Evolutionary conservation across 345 rosid genomes (phyloP).

Genomic region (Viola odorata): DNA sequence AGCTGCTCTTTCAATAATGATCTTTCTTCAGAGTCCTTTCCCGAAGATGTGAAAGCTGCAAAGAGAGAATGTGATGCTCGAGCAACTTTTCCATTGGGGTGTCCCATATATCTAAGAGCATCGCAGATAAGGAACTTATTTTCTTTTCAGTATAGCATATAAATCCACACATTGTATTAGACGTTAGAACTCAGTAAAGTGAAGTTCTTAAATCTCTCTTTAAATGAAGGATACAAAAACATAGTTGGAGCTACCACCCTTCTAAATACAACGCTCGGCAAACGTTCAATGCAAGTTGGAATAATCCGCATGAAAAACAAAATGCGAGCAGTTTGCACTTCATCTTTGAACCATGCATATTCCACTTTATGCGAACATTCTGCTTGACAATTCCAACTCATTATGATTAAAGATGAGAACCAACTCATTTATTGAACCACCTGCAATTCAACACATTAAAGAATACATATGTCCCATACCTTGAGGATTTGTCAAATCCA

Average conservation of each 20-base stretch:
- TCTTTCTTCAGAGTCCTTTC: constrained; percentile 51
- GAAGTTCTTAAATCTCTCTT: neutral
- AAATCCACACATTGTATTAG: too few relatives aligned
- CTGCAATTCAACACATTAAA: constrained; percentile 2
- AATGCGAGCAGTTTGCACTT: constrained; percentile 85
- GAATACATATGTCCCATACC: constrained; percentile 33
- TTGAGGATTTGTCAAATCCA: constrained; percentile 55
- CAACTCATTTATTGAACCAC: too few relatives aligned
- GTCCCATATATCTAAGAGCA: constrained; percentile 66
- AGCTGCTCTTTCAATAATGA: constrained; percentile 66
- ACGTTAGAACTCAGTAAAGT: too few relatives aligned
- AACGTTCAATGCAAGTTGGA: constrained; percentile 70
- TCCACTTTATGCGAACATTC: constrained; percentile 38
- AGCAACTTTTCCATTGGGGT: constrained; percentile 74
- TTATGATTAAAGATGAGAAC: neutral
- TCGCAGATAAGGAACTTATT: constrained; percentile 40
- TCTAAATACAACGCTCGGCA: constrained; percentile 56
- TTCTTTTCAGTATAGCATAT: too few relatives aligned
- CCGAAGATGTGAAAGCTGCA: constrained; percentile 66
- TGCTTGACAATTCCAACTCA: constrained; percentile 18
- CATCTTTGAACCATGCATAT: constrained; percentile 78
- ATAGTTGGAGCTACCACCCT: constrained; percentile 68
- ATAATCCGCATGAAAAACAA: constrained; percentile 82
- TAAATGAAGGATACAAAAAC: constrained; percentile 76
- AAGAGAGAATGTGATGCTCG: constrained; percentile 78